Evolutionary conservation across 73 alveolate species (phyloP), one percentile per base, ranked within the genome.

Genomic region (Symbiodinium pilosum): DNA sequence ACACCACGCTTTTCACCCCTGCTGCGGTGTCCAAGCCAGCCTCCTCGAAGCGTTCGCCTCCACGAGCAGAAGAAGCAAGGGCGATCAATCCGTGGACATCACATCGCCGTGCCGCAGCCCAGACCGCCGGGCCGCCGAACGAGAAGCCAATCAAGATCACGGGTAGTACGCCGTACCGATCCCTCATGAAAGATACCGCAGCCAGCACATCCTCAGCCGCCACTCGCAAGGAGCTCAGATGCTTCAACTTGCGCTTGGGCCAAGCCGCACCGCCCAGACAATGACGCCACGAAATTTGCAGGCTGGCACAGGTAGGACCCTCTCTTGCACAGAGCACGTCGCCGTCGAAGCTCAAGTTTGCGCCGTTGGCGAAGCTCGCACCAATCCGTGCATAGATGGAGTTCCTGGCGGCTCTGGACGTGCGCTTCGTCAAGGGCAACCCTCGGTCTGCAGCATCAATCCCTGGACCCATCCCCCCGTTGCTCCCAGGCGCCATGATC

Each of bases 401-500:
- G 34, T 64, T 64, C 12, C 81, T 32, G 0, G 81, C 81, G 38
- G 81, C 81, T 64, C 81, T 64, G 41, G 81, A 64, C 38, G 81
- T 64, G 12, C 81, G 32, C 38, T 64, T 64, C 8, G 41, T 64
- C 41, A 64, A 28, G 38, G 81, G 81, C 81, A 64, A n/a, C 32
- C 81, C 81, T 28, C 81, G 3, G 81, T 64, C 81, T 9, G 81
- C 81, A 9, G 38, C 81, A 64, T 64, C 81, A 38, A 64, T 28
- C 34, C 81, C 81, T n/a, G 81, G 81, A 1, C 81, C 81, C 81
- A 64, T 64, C 18, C 81, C 81, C 9, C 81, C 81, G 30, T 64
- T 64, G 81, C 81, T 64, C 18, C 81, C 81, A 28, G 81, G 81
- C 9, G 81, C 81, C 81, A 64, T 64, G 81, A 64, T 64, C 81